Evolutionary conservation across 768 basidiomycete species (phyloP).

Genomic region (Boletellus emodensis): DNA sequence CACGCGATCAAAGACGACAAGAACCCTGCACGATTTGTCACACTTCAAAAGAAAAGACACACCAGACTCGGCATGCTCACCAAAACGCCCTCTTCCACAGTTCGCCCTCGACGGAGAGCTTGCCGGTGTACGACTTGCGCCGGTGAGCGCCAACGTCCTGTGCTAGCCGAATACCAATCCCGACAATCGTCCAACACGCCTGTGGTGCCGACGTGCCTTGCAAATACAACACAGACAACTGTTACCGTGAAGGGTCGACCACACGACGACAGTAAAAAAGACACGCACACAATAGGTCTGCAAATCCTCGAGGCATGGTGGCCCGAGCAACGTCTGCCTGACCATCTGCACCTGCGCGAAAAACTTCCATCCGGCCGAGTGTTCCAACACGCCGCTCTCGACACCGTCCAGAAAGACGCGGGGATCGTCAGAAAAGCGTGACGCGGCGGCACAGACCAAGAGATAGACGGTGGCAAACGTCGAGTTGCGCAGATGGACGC

Average conservation of each 20-base stretch:
- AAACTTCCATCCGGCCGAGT: conserved; percentile 52
- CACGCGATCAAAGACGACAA: conserved; percentile 29
- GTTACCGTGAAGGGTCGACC: neutral
- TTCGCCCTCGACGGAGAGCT: conserved; percentile 48
- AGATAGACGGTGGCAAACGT: conserved; percentile 59
- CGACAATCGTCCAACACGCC: conserved; percentile 64
- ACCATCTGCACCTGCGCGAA: conserved; percentile 54
- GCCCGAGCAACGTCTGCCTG: conserved; percentile 52
- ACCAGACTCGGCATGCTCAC: conserved; percentile 13
- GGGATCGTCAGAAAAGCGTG: conserved; percentile 53
- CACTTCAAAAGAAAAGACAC: no score
- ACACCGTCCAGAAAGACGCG: conserved; percentile 41
- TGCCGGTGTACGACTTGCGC: conserved; percentile 29
- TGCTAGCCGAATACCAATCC: conserved; percentile 53
- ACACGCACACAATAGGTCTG: conserved; percentile 59
- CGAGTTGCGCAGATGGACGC: conserved; percentile 46
- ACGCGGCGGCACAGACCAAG: conserved; percentile 67
- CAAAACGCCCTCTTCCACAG: conserved; percentile 57
- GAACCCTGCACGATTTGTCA: conserved; percentile 17
- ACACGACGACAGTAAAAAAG: conserved; percentile 7
- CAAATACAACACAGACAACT: conserved; percentile 55
- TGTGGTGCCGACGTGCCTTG: conserved; percentile 59
- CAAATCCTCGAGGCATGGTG: conserved; percentile 62
- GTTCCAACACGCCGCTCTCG: conserved; percentile 29
- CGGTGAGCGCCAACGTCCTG: conserved; percentile 60